These are phyloP conservation scores for Inonotus obliquus DNA, from an alignment of 1,284 basidiomycete genomes.

Conservation along the genomic window DNA sequence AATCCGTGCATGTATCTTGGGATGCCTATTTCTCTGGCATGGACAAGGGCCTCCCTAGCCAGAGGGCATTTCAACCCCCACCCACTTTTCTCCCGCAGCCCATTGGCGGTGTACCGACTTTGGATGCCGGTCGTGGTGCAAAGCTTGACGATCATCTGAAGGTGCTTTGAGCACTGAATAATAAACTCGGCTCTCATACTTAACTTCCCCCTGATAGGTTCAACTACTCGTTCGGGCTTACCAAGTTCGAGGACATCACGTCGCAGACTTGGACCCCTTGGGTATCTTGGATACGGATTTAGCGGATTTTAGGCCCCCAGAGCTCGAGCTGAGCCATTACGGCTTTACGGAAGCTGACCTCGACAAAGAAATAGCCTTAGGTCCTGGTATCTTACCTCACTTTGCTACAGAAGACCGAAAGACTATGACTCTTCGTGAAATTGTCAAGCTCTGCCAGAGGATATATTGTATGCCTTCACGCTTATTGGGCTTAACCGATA, in stretches of 20 bases:
- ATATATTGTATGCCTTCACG: conserved; percentile 79
- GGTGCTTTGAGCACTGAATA: conserved; percentile 39
- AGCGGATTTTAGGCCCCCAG: conserved; percentile 70
- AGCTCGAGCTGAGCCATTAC: conserved; percentile 89
- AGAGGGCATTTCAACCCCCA: conserved; percentile 83
- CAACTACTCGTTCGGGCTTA: conserved; percentile 97
- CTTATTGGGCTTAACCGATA: background rate
- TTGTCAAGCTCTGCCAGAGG: conserved; percentile 88
- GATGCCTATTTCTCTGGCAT: conserved; percentile 92
- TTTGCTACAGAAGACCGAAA: conserved; percentile 83
- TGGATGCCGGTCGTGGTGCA: conserved; percentile 66
- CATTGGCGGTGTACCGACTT: conserved; percentile 77
- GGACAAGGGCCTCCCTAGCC: conserved; percentile 82
- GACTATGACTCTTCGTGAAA: conserved; percentile 88
- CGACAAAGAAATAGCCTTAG: conserved; percentile 91
- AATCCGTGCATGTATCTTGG: conserved; percentile 94
- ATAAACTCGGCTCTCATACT: too few species aligned
- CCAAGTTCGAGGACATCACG: conserved; percentile 97
- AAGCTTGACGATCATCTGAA: conserved; percentile 95
- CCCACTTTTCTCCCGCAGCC: conserved; percentile 67
- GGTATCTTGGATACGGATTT: conserved; percentile 91
- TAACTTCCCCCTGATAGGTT: conserved; percentile 45
- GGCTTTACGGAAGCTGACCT: conserved; percentile 94
- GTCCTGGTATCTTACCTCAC: conserved; percentile 94
- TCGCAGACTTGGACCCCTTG: conserved; percentile 93